Conservation (phyloP, 306 rosid species). For the Gillenia trifoliata region DNA sequence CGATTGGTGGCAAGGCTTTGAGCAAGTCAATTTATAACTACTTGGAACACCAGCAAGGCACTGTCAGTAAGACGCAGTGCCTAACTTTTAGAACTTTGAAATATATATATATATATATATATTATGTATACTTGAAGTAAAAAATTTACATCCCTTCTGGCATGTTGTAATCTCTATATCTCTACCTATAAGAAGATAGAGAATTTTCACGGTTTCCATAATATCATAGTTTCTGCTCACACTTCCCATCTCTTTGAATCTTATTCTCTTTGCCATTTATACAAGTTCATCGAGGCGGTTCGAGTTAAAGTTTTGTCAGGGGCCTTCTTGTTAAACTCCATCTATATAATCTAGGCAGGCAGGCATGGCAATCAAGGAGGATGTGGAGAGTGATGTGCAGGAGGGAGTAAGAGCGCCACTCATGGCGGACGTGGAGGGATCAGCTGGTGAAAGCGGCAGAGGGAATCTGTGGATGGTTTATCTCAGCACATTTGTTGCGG, state of each 20-base stretch:
- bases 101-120: too few species aligned
- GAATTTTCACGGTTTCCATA: neutral
- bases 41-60: neutral
- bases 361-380: conserved; percentile 52
- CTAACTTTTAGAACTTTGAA: neutral
- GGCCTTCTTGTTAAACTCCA: neutral
- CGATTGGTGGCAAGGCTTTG: neutral
- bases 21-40: neutral
- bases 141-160: neutral
- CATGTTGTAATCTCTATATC: neutral
- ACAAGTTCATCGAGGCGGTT: neutral
- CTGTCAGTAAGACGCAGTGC: neutral
- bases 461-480: conserved; percentile 86
- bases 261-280: neutral
- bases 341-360: neutral
- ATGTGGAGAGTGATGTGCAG: conserved; percentile 36
- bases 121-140: neutral
- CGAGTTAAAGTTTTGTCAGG: neutral
- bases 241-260: conserved; percentile 2
- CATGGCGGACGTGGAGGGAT: conserved; percentile 25
- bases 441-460: conserved; percentile 18
- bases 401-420: conserved; percentile 42
- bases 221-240: conserved; percentile 5
- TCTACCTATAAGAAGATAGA: neutral
- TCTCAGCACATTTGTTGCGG: conserved; percentile 69